Evolutionary conservation across 2,329 filamentous ascomycete genomes (phyloP).

Genomic region (Diaporthe sp.): DNA sequence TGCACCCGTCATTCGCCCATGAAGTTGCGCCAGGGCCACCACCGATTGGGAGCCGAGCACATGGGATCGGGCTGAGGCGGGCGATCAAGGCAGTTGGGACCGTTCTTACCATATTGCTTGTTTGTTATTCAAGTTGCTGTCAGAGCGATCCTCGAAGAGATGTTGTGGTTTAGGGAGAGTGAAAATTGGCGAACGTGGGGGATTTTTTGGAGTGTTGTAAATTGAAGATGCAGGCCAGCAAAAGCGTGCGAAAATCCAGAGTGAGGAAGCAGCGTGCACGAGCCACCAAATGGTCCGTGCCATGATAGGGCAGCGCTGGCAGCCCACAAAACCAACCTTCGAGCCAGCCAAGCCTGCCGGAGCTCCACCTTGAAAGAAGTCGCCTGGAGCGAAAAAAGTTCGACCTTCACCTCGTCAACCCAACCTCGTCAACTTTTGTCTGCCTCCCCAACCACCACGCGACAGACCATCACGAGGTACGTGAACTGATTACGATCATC

Average conservation of each 20-base stretch:
- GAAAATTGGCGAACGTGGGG: conserved; percentile 43
- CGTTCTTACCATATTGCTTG: conserved; percentile 72
- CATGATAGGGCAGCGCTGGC: conserved; percentile 32
- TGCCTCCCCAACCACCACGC: conserved; percentile 37
- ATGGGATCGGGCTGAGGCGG: not conserved
- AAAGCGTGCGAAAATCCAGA: conserved; percentile 41
- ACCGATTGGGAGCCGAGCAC: not conserved
- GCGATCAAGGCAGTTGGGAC: conserved; percentile 35
- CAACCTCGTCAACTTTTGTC: conserved; percentile 19
- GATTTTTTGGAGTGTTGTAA: conserved; percentile 46
- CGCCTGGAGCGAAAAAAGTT: conserved; percentile 47
- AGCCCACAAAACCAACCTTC: conserved; percentile 40
- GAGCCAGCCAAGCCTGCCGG: conserved; percentile 40
- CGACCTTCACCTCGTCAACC: conserved; percentile 13
- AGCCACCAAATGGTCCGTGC: not conserved
- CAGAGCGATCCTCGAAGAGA: conserved; percentile 79
- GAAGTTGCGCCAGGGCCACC: conserved; percentile 23
- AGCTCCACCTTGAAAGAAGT: conserved; percentile 42
- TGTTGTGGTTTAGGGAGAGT: conserved; percentile 43
- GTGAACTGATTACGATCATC: conserved; percentile 41
- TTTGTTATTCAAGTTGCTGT: conserved; percentile 64
- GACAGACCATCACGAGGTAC: conserved; percentile 49
- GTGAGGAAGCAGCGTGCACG: conserved; percentile 4
- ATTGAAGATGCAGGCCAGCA: conserved; percentile 39
- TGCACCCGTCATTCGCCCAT: conserved; percentile 16